A percentile compares a stretch with the other conserved stretches of the same genome.
These are phyloP conservation scores for Penicillium angulare DNA, from an alignment of 495 filamentous ascomycete genomes.

Conservation along the genomic window DNA sequence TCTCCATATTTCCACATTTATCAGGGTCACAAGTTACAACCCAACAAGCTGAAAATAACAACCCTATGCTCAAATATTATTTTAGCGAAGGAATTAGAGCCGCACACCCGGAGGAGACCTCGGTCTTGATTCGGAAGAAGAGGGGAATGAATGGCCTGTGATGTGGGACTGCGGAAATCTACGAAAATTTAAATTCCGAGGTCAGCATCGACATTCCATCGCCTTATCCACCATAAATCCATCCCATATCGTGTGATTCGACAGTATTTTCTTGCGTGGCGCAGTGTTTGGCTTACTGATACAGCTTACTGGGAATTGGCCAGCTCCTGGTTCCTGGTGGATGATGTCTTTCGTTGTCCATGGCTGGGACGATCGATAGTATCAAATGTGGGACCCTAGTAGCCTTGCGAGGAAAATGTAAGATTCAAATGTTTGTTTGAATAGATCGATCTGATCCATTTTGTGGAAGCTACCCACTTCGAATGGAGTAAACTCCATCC, in stretches of 20 bases:
- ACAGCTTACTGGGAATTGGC: not conserved
- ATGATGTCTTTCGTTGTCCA: not conserved
- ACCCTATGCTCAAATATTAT: too few relatives aligned
- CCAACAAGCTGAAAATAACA: too few relatives aligned
- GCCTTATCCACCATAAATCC: not conserved
- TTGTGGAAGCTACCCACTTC: not conserved
- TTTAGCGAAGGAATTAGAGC: too few relatives aligned
- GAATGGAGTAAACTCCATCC: too few relatives aligned
- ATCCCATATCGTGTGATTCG: not conserved
- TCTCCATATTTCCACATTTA: too few relatives aligned
- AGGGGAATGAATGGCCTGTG: too few relatives aligned
- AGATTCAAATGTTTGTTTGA: too few relatives aligned
- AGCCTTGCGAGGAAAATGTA: too few relatives aligned
- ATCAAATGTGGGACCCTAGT: not conserved
- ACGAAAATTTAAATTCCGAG: too few relatives aligned
- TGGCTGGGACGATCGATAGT: slow-evolving; percentile 1
- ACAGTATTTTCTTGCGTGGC: not conserved
- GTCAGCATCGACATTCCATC: not conserved
- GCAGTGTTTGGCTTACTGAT: not conserved
- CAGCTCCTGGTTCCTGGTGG: not conserved
- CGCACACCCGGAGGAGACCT: too few relatives aligned
- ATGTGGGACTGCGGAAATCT: too few relatives aligned
- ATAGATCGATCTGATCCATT: slow-evolving; percentile 13
- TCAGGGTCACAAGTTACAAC: too few relatives aligned
- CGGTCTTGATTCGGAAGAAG: not conserved